A percentile compares a stretch with the other conserved stretches of the same genome.
These are phyloP conservation scores for Alternaria sp. DNA, from an alignment of 2,329 filamentous ascomycete genomes.

Conservation along the genomic window DNA sequence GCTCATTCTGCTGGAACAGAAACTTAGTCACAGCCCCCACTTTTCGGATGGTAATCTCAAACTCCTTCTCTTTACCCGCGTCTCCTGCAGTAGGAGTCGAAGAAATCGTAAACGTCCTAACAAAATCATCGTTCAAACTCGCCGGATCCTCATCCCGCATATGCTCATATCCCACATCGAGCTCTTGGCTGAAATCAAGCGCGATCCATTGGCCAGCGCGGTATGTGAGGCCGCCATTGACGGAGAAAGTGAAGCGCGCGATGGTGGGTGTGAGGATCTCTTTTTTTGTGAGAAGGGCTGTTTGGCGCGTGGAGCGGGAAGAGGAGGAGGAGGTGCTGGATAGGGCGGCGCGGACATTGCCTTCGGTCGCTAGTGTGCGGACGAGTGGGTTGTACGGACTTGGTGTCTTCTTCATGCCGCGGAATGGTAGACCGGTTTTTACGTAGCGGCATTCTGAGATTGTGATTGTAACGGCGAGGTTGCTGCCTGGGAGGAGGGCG, in stretches of 20 bases:
- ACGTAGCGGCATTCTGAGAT: slow-evolving; percentile 69
- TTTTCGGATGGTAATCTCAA: slow-evolving; percentile 75
- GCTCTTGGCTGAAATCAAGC: slow-evolving; percentile 71
- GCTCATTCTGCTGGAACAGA: slow-evolving; percentile 65
- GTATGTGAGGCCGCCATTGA: slow-evolving; percentile 59
- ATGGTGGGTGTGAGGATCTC: slow-evolving; percentile 70
- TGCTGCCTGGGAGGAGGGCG: slow-evolving; percentile 69
- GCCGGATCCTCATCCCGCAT: slow-evolving; percentile 83
- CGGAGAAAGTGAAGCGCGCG: slow-evolving; percentile 67
- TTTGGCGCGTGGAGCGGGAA: slow-evolving; percentile 23
- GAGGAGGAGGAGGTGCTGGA: background rate
- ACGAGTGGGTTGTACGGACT: slow-evolving; percentile 83
- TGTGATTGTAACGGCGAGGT: slow-evolving; percentile 73
- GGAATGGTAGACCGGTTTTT: slow-evolving; percentile 69
- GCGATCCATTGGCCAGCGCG: slow-evolving; percentile 78
- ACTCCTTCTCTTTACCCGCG: slow-evolving; percentile 50
- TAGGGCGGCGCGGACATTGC: slow-evolving; percentile 36
- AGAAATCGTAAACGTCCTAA: slow-evolving; percentile 83
- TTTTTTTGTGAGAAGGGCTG: slow-evolving; percentile 65
- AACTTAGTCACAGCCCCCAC: slow-evolving; percentile 73
- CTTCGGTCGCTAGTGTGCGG: slow-evolving; percentile 68
- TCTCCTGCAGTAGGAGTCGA: slow-evolving; percentile 54
- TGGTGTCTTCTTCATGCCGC: slow-evolving; percentile 63
- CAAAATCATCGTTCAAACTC: slow-evolving; percentile 82
- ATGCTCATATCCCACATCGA: slow-evolving; percentile 78